Evolutionary conservation across 2,329 filamentous ascomycete genomes (phyloP).

Genomic region (Apiospora marii): DNA sequence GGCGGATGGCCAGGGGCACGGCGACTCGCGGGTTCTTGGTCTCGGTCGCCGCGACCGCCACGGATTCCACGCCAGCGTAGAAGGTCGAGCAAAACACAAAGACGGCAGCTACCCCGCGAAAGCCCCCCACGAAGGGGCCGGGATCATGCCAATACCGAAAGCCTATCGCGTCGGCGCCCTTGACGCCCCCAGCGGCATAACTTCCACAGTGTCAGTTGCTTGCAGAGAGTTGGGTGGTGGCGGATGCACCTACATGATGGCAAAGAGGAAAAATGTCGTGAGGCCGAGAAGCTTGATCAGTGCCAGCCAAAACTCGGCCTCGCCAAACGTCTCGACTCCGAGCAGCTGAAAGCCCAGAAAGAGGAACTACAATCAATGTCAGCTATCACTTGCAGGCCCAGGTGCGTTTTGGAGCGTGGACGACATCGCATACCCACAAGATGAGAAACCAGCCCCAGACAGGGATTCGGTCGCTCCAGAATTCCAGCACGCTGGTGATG

Average conservation of each 20-base stretch:
- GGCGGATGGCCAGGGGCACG: constrained; percentile 65
- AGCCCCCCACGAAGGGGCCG: constrained; percentile 74
- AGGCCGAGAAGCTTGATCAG: constrained; percentile 75
- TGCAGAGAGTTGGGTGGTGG: constrained; percentile 6
- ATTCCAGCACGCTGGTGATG: constrained; percentile 69
- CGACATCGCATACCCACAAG: constrained; percentile 64
- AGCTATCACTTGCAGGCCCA: neutral
- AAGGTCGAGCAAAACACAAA: constrained; percentile 76
- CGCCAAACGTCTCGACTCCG: constrained; percentile 77
- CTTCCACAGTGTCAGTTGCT: constrained; percentile 35
- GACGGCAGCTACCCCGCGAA: constrained; percentile 70
- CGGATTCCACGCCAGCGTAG: constrained; percentile 69
- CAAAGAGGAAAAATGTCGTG: constrained; percentile 76
- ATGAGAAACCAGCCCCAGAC: constrained; percentile 75
- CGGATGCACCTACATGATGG: constrained; percentile 60
- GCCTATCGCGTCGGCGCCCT: constrained; percentile 68
- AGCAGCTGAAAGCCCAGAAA: constrained; percentile 75
- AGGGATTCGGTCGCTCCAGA: constrained; percentile 69
- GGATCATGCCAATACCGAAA: constrained; percentile 77
- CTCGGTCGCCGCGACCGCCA: constrained; percentile 70
- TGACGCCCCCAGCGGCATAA: constrained; percentile 72
- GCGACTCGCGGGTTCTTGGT: constrained; percentile 64
- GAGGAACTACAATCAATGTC: constrained; percentile 45
- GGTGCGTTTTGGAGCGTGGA: neutral
- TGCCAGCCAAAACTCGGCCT: constrained; percentile 82